Evolutionary conservation across 176 grass and related monocot genomes (phyloP), one percentile per base, ranked within the genome.

Genomic region (Zoysia japonica): DNA sequence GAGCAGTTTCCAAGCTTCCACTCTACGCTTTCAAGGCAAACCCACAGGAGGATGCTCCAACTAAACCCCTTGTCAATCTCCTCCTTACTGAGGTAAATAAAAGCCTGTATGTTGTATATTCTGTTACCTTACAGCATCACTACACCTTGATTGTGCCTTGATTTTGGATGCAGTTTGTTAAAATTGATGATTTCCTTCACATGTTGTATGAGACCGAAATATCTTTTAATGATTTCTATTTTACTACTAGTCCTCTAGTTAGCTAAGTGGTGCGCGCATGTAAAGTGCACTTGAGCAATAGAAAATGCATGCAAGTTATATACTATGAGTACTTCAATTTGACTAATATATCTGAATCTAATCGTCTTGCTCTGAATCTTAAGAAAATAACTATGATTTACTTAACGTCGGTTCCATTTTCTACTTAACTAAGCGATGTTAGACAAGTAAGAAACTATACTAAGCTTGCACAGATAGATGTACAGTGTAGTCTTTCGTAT

Each of bases 1-100:
- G 54, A 59, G 41, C 92, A 99, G 96, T 70, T 45, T 93, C 96
- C 46, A 91, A 99, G 78, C 92, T 96, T 72, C 90, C 96, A 2
- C 86, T 93, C 1, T 99, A 93, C 43, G 82, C 77, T 59, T 91
- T 95, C 84, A 95, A 92, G 72, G 78, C 73, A 12, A 76, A 83
- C 16, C 48, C 51, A 1, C 83, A 65, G 28, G 80, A 71, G 39
- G 89, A 76, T 19, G 81, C 59, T 61, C 60, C 81, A 11, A 35
- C 69, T 15, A 84, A 91, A 3, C 81, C 85, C 80, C 86, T 99
- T 60, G 77, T 99, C 79, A 87, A 92, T 79, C 82, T 99, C 59
- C 85, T 99, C 65, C 88, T 99, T 49, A 89, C 85, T 10, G 81
- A 93, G 96, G 96, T 98, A 93, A 87, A 65, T 53, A 71, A 19